Percentiles rank a stretch among this genome's conserved stretches.
phyloP scores from a whole-genome alignment of 192 early-diverging fungal species.

The Dispira parvispora region DNA sequence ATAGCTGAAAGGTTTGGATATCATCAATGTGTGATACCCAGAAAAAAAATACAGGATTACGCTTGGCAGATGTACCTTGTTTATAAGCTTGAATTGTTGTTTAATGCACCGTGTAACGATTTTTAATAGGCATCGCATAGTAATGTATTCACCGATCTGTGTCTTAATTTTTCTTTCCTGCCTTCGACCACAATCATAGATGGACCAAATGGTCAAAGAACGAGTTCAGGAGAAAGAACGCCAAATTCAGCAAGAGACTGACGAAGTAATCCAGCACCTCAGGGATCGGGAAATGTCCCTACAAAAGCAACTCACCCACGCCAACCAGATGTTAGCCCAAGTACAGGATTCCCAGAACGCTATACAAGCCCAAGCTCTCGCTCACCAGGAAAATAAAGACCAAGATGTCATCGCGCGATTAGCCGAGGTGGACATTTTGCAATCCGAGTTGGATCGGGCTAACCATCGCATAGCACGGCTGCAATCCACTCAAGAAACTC shows the following conservation, averaged over 20 bases:
- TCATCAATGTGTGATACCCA: too few species aligned
- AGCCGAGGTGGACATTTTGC: conserved; percentile 78
- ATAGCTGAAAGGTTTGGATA: too few species aligned
- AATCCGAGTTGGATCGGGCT: conserved; percentile 67
- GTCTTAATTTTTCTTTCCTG: too few species aligned
- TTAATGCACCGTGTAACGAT: too few species aligned
- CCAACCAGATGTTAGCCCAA: conserved; percentile 51
- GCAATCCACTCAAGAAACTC: conserved; percentile 46
- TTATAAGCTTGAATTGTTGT: too few species aligned
- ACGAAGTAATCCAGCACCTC: conserved; percentile 63
- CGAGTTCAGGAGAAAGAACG: conserved; percentile 48
- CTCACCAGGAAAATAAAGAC: conserved; percentile 49
- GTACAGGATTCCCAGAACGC: conserved; percentile 53
- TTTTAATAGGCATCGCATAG: too few species aligned
- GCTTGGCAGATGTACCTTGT: too few species aligned
- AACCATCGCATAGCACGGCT: conserved; percentile 48
- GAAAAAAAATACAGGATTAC: too few species aligned
- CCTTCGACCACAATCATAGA: conserved; percentile 9
- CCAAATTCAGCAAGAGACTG: conserved; percentile 52
- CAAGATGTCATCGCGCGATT: conserved; percentile 63
- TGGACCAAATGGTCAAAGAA: conserved; percentile 52
- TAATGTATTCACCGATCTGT: too few species aligned
- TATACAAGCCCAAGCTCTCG: conserved; percentile 47
- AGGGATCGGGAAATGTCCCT: conserved; percentile 71
- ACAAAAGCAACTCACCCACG: conserved; percentile 63